Base-by-base conservation (phyloP, 768 basidiomycete species). In the Daedaleopsis sinensis region DNA sequence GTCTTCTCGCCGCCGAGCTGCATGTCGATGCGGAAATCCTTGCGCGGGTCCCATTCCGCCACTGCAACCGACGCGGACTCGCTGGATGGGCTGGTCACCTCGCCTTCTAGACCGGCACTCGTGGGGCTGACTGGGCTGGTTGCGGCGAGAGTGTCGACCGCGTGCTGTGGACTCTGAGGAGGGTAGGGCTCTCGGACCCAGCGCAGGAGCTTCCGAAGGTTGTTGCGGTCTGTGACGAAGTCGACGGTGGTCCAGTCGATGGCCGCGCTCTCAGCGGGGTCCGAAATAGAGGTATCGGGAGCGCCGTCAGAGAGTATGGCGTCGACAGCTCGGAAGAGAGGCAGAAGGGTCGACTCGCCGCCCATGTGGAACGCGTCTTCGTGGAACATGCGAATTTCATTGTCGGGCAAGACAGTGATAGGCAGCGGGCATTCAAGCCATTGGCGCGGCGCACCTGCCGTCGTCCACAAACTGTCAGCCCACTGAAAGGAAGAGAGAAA, bases 1-100 rank as follows among this genome's bases (percentile, higher is more conserved):
- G 90, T 91, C 53, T 74, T 76, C 19, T 69, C 65, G 0, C 89
- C 88, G 0, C 78, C 80, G 21, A 90, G 75, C 66, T 91, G 84
- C 5, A 85, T 63, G 59, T 93, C 89, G 62, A 93, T 88, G 16
- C 91, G 78, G 67, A 93, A 93, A 16, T 67, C 62, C 9, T 72
- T 72, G 37, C 61, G 52, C n/a, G 44, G 12, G 10, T 57, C 61
- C 52, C 57, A 62, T 5, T 36, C 18, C 1, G 50, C 7, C 43
- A 42, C 42, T 23, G 39, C 38, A 13, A n/a, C 19, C 10, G 13
- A 37, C 36, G 6, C 11, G 5, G 9, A 35, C 16, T 24, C 23
- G 23, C 32, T 51, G 16, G 23, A n/a, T 15, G 35, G 16, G 9
- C 8, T 47, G 27, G 7, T 3, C 1, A 18, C 32, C 11, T 36